A percentile compares a stretch with the other conserved stretches of the same genome.
Conservation (phyloP, 345 rosid species). For the Eucalyptus virginea region DNA sequence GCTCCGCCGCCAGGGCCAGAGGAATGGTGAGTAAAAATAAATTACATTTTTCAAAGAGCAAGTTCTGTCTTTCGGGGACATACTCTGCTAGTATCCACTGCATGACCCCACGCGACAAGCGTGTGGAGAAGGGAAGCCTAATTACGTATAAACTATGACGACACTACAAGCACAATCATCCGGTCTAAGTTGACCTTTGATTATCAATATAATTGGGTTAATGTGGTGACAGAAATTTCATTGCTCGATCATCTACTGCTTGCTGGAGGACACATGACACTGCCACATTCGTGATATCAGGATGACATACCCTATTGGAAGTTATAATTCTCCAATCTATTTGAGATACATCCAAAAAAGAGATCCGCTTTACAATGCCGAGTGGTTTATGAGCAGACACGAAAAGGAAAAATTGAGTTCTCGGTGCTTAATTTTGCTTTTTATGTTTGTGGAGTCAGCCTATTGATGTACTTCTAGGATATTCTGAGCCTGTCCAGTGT, state of each 20-base stretch:
- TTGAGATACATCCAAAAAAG: neutral
- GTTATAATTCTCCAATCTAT: neutral
- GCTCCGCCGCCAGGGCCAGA: conserved; percentile 14
- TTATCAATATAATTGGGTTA: neutral
- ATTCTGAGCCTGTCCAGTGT: neutral
- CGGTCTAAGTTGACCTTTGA: neutral
- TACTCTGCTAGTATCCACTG: neutral
- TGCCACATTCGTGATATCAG: neutral
- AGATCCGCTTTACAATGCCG: neutral
- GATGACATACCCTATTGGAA: neutral
- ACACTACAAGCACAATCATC: neutral
- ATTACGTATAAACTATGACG: neutral
- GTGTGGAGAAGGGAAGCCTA: neutral
- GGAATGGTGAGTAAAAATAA: conserved; percentile 36
- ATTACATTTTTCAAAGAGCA: neutral
- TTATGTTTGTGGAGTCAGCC: neutral
- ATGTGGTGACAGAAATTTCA: neutral
- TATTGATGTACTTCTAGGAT: neutral
- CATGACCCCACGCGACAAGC: neutral
- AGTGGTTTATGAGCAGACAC: neutral
- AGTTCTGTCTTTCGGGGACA: neutral
- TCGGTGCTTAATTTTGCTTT: neutral
- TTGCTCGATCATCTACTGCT: neutral
- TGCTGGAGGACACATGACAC: neutral
- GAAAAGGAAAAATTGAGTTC: neutral